A percentile compares a stretch with the other conserved stretches of the same genome.
These are phyloP conservation scores for Phylloporus arenicola DNA, from an alignment of 768 basidiomycete genomes.

Conservation along the genomic window DNA sequence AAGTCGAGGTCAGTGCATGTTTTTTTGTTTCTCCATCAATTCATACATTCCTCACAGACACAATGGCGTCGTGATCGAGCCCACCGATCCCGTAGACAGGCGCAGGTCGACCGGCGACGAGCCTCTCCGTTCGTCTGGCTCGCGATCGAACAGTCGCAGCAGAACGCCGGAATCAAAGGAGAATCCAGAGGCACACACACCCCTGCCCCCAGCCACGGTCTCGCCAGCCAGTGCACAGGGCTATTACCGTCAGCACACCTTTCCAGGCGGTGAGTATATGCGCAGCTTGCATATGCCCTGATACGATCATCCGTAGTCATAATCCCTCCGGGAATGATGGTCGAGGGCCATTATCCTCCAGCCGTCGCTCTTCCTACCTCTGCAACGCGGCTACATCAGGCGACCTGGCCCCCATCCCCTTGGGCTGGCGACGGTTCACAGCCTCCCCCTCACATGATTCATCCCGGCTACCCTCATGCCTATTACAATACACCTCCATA, in stretches of 20 bases:
- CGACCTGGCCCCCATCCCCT: slow-evolving; percentile 39
- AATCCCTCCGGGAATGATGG: slow-evolving; percentile 37
- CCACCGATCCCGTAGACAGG: slow-evolving; percentile 26
- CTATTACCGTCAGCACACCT: slow-evolving; percentile 66
- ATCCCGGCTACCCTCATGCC: slow-evolving; percentile 35
- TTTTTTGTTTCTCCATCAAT: slow-evolving; percentile 1
- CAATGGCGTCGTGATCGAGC: slow-evolving; percentile 62
- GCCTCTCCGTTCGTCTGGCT: slow-evolving; percentile 33
- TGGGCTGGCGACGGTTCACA: slow-evolving; percentile 34
- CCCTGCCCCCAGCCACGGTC: slow-evolving; percentile 33
- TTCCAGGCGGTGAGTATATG: slow-evolving; percentile 34
- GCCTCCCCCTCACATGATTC: slow-evolving; percentile 28
- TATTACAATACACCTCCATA: slow-evolving; percentile 38
- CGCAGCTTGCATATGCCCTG: not conserved
- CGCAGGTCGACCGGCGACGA: slow-evolving; percentile 19
- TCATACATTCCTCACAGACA: slow-evolving; percentile 36
- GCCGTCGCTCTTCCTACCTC: slow-evolving; percentile 48
- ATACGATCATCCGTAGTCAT: slow-evolving; percentile 31
- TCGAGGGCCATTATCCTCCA: slow-evolving; percentile 40
- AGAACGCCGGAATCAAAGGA: slow-evolving; percentile 42
- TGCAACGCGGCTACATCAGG: slow-evolving; percentile 41
- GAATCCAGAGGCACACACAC: slow-evolving; percentile 31
- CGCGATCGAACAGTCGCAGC: slow-evolving; percentile 48
- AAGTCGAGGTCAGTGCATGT: slow-evolving; percentile 57
- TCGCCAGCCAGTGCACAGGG: slow-evolving; percentile 40